Base-by-base conservation (phyloP, 768 basidiomycete genomes). In the Termitomyces sp. region DNA sequence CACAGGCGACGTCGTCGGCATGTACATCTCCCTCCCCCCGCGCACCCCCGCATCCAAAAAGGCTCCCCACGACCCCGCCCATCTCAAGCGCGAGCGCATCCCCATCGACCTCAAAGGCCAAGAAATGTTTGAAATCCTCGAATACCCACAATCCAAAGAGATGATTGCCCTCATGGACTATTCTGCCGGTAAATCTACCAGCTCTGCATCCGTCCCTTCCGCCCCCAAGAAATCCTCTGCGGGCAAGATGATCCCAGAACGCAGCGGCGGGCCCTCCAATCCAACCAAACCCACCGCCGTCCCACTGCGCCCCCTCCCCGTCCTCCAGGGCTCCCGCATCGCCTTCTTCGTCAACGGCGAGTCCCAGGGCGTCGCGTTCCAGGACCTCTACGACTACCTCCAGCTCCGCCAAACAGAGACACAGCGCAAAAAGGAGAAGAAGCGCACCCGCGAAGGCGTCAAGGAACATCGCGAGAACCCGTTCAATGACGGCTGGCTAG, bases 101-200 rank as follows among this genome's bases (percentile, higher is more conserved):
- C 85, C 95, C 4, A 95, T 99, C 67, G 90, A 91, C 58, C 91
- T 93, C 73, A 97, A 96, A 72, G 92, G 92, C n/a, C 95, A 96
- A 71, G 90, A 93, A 61, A 95, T 95, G 69, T 98, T 98, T 70
- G 97, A 99, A 75, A 86, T 86, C 58, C 77, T 92, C 59, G 96
- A 98, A 69, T 98, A 97, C 69, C 73, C 85, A 10, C 84, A 86
- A 57, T 84, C 81, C 29, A 97, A 95, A 69, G 97, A 99, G 74
- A 98, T 98, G 97, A 77, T 82, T 12, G 77, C 86, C 37, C 83
- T 98, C 59, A 85, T 95, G 80, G 92, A 95, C 61, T 85, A 82
- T 67, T 80, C 83, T 44, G n/a, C n/a, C n/a, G 80, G 76, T 16
- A 89, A 88, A 69, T 71, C 80, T 3, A 78, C 78, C 6, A 78